Percentiles rank a stretch among this genome's conserved stretches.
phyloP scores from a whole-genome alignment of 148 eudicot genomes.

The Rhododendron molle region DNA sequence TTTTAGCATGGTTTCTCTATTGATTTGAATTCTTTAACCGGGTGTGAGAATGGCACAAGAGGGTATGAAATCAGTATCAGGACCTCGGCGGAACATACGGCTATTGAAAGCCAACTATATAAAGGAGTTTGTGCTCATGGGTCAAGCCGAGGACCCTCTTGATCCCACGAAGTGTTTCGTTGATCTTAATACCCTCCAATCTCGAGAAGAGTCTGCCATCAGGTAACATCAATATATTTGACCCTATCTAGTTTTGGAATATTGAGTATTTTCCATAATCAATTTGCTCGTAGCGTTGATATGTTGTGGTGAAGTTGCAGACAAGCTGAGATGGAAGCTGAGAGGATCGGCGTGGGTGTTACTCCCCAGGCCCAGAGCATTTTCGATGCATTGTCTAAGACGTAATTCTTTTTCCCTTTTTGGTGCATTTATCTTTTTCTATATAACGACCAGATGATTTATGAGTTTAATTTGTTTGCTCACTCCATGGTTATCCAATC shows the following conservation, averaged over 20 bases:
- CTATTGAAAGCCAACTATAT: constrained; percentile 75
- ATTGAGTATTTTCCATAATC: not conserved
- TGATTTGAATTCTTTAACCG: constrained; percentile 39
- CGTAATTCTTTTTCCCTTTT: constrained; percentile 46
- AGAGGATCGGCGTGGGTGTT: constrained; percentile 96
- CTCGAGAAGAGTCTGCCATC: constrained; percentile 83
- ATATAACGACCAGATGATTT: not conserved
- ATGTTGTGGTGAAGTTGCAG: constrained; percentile 32
- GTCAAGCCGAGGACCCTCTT: constrained; percentile 76
- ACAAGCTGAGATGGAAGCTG: constrained; percentile 92
- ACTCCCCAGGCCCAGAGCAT: constrained; percentile 81
- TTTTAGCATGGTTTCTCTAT: not conserved
- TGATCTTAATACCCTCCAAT: constrained; percentile 64
- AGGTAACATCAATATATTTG: constrained; percentile 34
- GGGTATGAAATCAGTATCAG: constrained; percentile 41
- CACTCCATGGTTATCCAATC: not conserved
- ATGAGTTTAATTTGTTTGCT: not conserved
- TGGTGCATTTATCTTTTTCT: not conserved
- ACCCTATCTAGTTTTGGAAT: not conserved
- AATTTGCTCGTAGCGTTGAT: not conserved
- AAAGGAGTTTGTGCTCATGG: constrained; percentile 65
- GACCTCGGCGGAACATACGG: constrained; percentile 66
- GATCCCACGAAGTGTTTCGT: constrained; percentile 60
- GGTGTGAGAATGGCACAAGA: constrained; percentile 35
- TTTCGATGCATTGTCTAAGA: constrained; percentile 91